These are phyloP conservation scores for Apiospora kogelbergensis DNA, from an alignment of 2,329 filamentous ascomycete species.

Conservation along the genomic window DNA sequence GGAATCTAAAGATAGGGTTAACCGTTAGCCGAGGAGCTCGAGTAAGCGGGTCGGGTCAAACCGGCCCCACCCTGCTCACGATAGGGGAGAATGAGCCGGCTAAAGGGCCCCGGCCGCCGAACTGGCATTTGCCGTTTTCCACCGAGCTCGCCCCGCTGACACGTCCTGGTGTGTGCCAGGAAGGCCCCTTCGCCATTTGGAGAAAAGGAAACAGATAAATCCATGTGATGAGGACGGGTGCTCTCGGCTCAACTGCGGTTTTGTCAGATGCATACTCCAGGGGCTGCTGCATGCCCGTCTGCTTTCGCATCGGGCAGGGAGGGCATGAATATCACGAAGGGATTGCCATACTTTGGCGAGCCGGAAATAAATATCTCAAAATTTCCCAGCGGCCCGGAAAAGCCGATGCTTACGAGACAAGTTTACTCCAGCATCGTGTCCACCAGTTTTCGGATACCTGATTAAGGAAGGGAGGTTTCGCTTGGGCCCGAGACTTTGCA, in stretches of 20 bases:
- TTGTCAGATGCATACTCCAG: not conserved
- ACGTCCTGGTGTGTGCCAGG: not conserved
- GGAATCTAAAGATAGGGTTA: not conserved
- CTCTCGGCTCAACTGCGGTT: not conserved
- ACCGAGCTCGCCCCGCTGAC: not conserved
- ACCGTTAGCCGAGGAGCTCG: not conserved
- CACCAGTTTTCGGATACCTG: not conserved
- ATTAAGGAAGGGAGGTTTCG: not conserved
- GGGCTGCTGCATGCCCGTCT: not conserved
- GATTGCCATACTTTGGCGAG: not conserved
- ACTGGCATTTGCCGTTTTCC: not conserved
- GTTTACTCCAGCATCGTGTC: not conserved
- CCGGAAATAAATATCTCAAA: not conserved
- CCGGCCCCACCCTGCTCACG: not conserved
- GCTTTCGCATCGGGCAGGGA: not conserved
- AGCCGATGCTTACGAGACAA: not conserved
- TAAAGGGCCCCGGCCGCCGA: not conserved
- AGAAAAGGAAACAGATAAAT: not conserved
- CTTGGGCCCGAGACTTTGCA: not conserved
- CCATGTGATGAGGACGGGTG: not conserved
- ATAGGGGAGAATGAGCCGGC: not conserved
- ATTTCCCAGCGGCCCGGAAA: conserved; percentile 1
- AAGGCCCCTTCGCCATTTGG: not conserved
- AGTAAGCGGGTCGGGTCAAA: not conserved
- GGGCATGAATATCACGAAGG: not conserved